Conservation (phyloP, 305 asterid species). For the Salvia sclarea region DNA sequence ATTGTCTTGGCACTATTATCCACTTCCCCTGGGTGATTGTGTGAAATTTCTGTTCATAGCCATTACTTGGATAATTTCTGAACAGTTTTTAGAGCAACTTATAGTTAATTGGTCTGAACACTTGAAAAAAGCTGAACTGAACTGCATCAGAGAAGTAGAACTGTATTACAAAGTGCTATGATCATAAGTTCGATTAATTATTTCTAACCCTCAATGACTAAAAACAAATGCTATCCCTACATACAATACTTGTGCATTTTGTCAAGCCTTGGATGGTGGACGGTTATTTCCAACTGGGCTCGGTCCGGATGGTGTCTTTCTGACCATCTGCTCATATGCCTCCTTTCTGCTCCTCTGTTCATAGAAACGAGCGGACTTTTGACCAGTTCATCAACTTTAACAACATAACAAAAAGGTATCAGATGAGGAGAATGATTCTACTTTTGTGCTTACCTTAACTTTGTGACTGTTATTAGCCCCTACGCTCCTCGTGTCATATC, state of each 20-base stretch:
- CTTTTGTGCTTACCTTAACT: slow-evolving; percentile 42
- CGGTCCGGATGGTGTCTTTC: slow-evolving; percentile 64
- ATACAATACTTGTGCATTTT: slow-evolving; percentile 24
- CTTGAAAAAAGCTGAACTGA: slow-evolving; percentile 12
- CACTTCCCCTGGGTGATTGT: slow-evolving; percentile 16
- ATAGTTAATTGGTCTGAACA: slow-evolving; percentile 8
- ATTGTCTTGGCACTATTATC: not conserved
- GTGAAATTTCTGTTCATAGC: slow-evolving; percentile 18
- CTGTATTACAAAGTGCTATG: slow-evolving; percentile 15
- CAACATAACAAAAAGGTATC: slow-evolving; percentile 1
- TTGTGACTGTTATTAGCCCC: slow-evolving; percentile 31
- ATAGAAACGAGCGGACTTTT: not conserved
- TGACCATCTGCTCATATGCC: slow-evolving; percentile 41
- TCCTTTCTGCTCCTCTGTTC: slow-evolving; percentile 39
- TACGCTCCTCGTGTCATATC: slow-evolving; percentile 34
- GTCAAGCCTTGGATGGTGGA: slow-evolving; percentile 56
- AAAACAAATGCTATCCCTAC: slow-evolving; percentile 26
- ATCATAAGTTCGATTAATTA: slow-evolving; percentile 16
- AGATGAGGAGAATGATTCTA: not conserved
- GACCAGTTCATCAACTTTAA: slow-evolving; percentile 15
- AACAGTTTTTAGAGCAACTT: not conserved
- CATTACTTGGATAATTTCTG: not conserved
- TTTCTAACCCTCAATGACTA: slow-evolving; percentile 38
- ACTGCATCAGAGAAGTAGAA: slow-evolving; percentile 26
- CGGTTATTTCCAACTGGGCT: slow-evolving; percentile 64